Evolutionary conservation across 1,284 basidiomycete species (phyloP).

Genomic region (Phellopilus nigrolimitatus): DNA sequence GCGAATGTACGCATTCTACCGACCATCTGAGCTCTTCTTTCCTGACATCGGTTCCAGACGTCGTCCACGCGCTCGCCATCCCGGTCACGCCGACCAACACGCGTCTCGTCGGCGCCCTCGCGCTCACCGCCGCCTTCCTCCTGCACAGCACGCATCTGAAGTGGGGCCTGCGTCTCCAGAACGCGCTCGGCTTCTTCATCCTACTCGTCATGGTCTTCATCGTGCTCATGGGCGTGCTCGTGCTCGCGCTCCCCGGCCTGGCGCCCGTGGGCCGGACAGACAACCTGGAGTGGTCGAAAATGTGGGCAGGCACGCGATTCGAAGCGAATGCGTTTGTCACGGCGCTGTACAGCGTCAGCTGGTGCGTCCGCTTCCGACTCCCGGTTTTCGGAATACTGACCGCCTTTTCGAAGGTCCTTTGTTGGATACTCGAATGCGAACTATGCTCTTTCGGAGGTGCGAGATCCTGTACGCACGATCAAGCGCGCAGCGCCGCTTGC

Average conservation of each 20-base stretch:
- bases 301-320: constrained; percentile 50
- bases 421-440: constrained; percentile 68
- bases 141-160: constrained; percentile 54
- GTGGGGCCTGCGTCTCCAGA: constrained; percentile 62
- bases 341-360: constrained; percentile 64
- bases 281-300: constrained; percentile 47
- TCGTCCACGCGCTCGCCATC: constrained; percentile 44
- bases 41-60: constrained; percentile 35
- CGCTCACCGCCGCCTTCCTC: constrained; percentile 51
- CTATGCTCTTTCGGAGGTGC: constrained; percentile 64
- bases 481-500: constrained; percentile 62
- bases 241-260: constrained; percentile 45
- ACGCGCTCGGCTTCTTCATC: constrained; percentile 62
- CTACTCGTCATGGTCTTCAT: constrained; percentile 54
- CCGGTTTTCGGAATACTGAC: background rate
- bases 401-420: constrained; percentile 52
- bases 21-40: background rate
- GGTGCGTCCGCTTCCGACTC: constrained; percentile 35
- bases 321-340: constrained; percentile 53
- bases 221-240: constrained; percentile 51
- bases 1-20: constrained; percentile 49
- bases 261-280: constrained; percentile 39
- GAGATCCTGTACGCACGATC: constrained; percentile 61
- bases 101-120: constrained; percentile 48
- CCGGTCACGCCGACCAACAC: constrained; percentile 43